Evolutionary conservation across 768 basidiomycete species (phyloP).

Genomic region (Lactarius hatsudake): DNA sequence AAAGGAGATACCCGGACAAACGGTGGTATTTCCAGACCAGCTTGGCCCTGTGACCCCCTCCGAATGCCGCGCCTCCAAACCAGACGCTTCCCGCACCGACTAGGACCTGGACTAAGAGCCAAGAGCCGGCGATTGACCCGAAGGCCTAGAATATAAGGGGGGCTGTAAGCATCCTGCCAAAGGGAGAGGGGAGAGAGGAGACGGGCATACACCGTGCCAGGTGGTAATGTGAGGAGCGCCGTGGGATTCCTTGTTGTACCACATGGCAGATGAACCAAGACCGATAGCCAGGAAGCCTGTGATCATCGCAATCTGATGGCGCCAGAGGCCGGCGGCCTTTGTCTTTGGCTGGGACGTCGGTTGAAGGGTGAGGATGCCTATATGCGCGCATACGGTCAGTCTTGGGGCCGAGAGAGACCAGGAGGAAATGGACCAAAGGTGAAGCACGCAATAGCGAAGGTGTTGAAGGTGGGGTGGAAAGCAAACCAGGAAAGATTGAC

Average conservation of each 20-base stretch:
- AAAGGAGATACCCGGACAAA: constrained; percentile 70
- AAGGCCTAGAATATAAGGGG: constrained; percentile 44
- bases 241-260: constrained; percentile 56
- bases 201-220: constrained; percentile 66
- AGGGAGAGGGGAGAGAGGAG: constrained; percentile 1
- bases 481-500: constrained; percentile 55
- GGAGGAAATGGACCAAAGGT: constrained; percentile 52
- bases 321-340: constrained; percentile 61
- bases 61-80: constrained; percentile 66
- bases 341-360: constrained; percentile 64
- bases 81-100: constrained; percentile 78
- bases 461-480: constrained; percentile 64
- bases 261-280: constrained; percentile 59
- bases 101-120: constrained; percentile 58
- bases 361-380: constrained; percentile 74
- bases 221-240: constrained; percentile 57
- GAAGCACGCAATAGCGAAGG: constrained; percentile 52
- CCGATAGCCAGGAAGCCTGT: constrained; percentile 55
- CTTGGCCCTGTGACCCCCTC: constrained; percentile 70
- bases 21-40: constrained; percentile 82
- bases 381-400: neutral
- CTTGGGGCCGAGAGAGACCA: neutral
- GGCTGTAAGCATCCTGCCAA: constrained; percentile 1
- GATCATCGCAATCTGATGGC: constrained; percentile 67
- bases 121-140: constrained; percentile 58